A percentile compares a stretch with the other conserved stretches of the same genome.
Evolutionary conservation across 202 grass and related monocot genomes (phyloP).

Genomic region (Cymbopogon flexuosus): DNA sequence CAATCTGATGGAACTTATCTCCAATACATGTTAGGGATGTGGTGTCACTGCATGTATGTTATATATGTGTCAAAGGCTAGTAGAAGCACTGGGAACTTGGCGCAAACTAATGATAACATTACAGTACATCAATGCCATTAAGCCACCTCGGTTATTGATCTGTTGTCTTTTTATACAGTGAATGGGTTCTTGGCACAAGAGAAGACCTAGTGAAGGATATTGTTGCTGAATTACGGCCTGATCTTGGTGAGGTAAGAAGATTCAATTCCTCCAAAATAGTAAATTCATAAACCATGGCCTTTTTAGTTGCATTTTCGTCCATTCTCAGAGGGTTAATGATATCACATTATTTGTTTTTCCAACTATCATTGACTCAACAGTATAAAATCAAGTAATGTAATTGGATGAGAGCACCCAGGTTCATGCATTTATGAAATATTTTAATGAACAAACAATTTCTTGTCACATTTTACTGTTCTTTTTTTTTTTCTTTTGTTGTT

Average conservation of each 20-base stretch:
- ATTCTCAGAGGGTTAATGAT: neutral
- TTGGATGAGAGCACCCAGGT: neutral
- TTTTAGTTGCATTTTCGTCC: neutral
- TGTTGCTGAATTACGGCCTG: conserved; percentile 67
- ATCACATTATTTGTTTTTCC: neutral
- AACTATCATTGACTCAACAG: neutral
- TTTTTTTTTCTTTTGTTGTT: neutral
- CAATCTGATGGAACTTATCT: conserved; percentile 32
- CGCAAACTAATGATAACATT: conserved; percentile 16
- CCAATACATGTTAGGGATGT: conserved; percentile 18
- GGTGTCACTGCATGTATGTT: conserved; percentile 15
- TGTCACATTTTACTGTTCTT: neutral
- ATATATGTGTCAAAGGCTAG: conserved; percentile 11
- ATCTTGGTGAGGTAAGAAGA: conserved; percentile 74
- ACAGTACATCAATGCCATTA: conserved; percentile 11
- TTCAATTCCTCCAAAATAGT: neutral
- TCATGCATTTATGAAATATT: conserved; percentile 15
- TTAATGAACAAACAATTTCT: neutral
- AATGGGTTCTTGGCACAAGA: conserved; percentile 96
- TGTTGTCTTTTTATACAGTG: conserved; percentile 45
- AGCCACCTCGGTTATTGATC: conserved; percentile 21
- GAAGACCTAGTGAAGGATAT: conserved; percentile 92
- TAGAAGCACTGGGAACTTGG: conserved; percentile 19
- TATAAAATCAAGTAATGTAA: neutral
- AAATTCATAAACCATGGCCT: neutral